phyloP scores from a whole-genome alignment of 495 filamentous ascomycete genomes.

The Xylaria venustula region DNA sequence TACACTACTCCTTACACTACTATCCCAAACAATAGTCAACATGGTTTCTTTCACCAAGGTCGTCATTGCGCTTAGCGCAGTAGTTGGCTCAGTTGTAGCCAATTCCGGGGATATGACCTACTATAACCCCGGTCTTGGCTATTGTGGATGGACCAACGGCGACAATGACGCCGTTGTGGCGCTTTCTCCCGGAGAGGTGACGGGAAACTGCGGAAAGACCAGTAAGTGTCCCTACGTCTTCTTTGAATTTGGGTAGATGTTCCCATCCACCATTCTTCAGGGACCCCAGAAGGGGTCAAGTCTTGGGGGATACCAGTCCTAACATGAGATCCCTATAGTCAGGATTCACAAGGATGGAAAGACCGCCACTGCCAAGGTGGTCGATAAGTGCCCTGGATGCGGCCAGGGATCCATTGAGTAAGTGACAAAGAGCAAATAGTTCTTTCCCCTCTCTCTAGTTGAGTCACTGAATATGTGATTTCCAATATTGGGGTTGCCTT shows the following conservation, averaged over 20 bases:
- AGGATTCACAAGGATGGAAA: slow-evolving; percentile 57
- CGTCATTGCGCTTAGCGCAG: slow-evolving; percentile 15
- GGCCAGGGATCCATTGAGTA: slow-evolving; percentile 37
- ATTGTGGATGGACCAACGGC: slow-evolving; percentile 41
- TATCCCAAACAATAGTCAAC: too few species aligned
- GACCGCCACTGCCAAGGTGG: slow-evolving; percentile 54
- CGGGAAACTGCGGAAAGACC: slow-evolving; percentile 56
- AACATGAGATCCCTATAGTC: too few species aligned
- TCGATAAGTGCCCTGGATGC: slow-evolving; percentile 78
- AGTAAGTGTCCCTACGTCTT: slow-evolving; percentile 21
- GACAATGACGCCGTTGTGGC: slow-evolving; percentile 43
- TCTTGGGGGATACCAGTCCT: too few species aligned
- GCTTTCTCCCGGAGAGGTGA: slow-evolving; percentile 32
- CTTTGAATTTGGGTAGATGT: too few species aligned
- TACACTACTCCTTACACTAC: background rate
- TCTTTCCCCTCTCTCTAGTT: background rate
- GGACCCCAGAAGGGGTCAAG: too few species aligned
- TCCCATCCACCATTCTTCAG: too few species aligned
- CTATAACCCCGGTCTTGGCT: slow-evolving; percentile 41
- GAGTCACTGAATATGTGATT: background rate
- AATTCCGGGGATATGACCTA: slow-evolving; percentile 46
- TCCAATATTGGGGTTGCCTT: too few species aligned
- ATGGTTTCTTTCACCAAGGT: slow-evolving; percentile 13
- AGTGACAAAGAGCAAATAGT: background rate
- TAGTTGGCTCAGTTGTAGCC: slow-evolving; percentile 14